Evolutionary conservation across 768 basidiomycete species (phyloP), one percentile per base, ranked within the genome.

Genomic region (Leucosporidium creatinivorum): DNA sequence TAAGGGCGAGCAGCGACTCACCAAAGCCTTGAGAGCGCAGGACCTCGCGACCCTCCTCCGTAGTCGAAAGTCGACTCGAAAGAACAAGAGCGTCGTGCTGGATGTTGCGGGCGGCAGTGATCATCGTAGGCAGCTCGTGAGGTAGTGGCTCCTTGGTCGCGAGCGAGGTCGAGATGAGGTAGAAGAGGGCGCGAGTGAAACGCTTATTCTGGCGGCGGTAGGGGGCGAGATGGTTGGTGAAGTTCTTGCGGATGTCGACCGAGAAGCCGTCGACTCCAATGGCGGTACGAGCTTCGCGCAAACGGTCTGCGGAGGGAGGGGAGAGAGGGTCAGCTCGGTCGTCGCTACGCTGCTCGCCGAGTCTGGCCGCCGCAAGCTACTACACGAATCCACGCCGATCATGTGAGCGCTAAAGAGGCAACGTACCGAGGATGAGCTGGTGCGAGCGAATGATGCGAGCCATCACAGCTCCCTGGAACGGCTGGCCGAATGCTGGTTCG

Each of bases 111-210:
- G 70, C 19, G 25, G 62, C 52, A 23, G 48, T 48, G 59, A 50
- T 36, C 67, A 65, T 61, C 19, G 60, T 31, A 1, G 73, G 74
- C 23, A 72, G 61, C 21, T 73, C 74, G 23, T 67, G 56, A 7
- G 75, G 72, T 13, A 77, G 68, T 3, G 76, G 76, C 17, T 55
- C 25, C 62, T 77, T 77, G 17, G 73, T 62, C 10, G 69, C 61
- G 30, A 77, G 55, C 15, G 71, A 72, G 44, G 74, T 71, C 3
- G 76, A 73, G 18, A 61, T 52, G 44, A 76, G 47, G 50, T 67
- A 73, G 19, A 77, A 36, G 55, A 56, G 28, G 56, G 63, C 70
- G 70, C 58, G 70, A 19, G 60, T 36, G 56, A 73, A 63, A 4
- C 67, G 65, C 19, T 59, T 66, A 7, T 65, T 58, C 21, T 75